A percentile compares a stretch with the other conserved stretches of the same genome.
Conservation (phyloP, 306 rosid genomes). For the Gillenia trifoliata region DNA sequence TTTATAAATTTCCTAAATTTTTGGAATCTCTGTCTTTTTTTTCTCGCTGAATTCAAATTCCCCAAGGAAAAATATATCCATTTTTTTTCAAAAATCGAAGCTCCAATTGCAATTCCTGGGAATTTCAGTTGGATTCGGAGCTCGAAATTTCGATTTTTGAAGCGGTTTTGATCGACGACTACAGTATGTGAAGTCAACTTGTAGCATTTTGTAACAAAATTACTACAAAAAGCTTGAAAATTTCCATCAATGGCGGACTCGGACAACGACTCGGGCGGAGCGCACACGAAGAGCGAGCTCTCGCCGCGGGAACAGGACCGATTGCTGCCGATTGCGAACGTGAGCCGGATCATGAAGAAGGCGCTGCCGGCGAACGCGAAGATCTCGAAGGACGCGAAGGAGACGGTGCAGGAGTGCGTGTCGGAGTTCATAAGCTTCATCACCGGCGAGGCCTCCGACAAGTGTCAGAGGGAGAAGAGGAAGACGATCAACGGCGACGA, state of each 20-base stretch:
- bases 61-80: not conserved
- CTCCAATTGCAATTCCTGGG: not conserved
- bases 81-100: not conserved
- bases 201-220: not conserved
- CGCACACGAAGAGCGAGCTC: constrained; percentile 35
- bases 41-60: not conserved
- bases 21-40: not conserved
- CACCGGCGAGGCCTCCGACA: constrained; percentile 90
- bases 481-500: constrained; percentile 94
- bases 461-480: constrained; percentile 89
- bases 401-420: constrained; percentile 88
- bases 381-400: constrained; percentile 90
- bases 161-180: not conserved
- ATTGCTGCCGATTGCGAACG: constrained; percentile 81
- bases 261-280: constrained; percentile 79
- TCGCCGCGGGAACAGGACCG: constrained; percentile 83
- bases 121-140: not conserved
- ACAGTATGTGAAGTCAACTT: not conserved
- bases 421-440: constrained; percentile 91
- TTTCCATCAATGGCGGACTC: constrained; percentile 64
- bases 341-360: constrained; percentile 88
- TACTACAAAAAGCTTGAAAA: not conserved
- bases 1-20: not conserved
- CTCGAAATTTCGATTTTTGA: not conserved
- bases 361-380: constrained; percentile 86